Base-by-base conservation (phyloP, 2,329 filamentous ascomycete genomes). In the Cladosporium sphaerospermum region DNA sequence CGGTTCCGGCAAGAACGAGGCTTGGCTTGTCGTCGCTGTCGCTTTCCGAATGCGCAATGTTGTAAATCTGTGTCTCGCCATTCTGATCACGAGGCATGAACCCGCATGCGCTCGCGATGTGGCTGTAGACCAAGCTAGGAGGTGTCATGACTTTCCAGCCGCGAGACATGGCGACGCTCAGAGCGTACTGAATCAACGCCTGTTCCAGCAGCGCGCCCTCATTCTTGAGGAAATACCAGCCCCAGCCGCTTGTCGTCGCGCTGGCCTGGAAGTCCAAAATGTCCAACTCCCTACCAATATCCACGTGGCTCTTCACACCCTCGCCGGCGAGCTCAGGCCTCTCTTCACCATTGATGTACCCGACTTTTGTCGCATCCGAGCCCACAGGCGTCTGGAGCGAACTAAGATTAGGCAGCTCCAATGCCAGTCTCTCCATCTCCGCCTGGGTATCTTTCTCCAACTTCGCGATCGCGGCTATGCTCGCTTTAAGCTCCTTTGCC, bases 141-240 rank as follows among this genome's bases (percentile, higher is more conserved):
- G 93, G 92, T 5, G 87, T 82, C 7, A 95, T 88, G 54, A 85
- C 80, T 37, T 77, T 82, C 89, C 90, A 99, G 47, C 89, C 89
- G 59, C 82, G 78, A 45, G 78, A 79, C 53, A 84, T 82, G 8
- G 88, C 88, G 1, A 88, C 81, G 9, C 79, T 77, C 3, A 97
- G 78, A 0, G 93, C 85, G 69, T 95, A 96, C 68, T 92, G 86
- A 10, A 97, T 75, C 3, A 99, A 79, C 0, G 93, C 93, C 67
- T 97, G 92, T 72, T 99, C 93, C n/a, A 99, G 80, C 68, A 93
- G 82, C 0, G 91, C 91, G 8, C 84, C 93, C 65, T 95, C 91
- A 66, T 92, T 89, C n/a, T 89, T 77, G 9, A 99, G 82, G 71
- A 90, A 97, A 74, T 99, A 99, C 89, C 90, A 99, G 1, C 93